Evolutionary conservation across 2,329 filamentous ascomycete genomes (phyloP).

Genomic region (Alternaria sp.): DNA sequence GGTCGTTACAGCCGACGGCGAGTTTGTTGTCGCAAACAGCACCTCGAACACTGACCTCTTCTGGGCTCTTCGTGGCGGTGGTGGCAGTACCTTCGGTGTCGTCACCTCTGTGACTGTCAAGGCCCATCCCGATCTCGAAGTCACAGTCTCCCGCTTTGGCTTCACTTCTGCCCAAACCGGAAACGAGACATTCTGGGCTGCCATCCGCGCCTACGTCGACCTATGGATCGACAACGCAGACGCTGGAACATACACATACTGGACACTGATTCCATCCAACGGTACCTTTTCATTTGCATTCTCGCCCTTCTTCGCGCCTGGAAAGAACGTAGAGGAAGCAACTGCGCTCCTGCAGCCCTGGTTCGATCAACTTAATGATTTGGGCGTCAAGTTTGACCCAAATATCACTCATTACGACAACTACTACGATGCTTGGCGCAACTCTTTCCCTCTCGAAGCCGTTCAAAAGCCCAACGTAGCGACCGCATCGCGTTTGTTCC

Average conservation of each 20-base stretch:
- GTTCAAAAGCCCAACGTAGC: constrained; percentile 46
- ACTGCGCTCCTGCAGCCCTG: constrained; percentile 44
- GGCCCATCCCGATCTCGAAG: constrained; percentile 45
- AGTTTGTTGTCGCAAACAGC: constrained; percentile 42
- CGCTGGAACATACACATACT: constrained; percentile 48
- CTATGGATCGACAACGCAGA: constrained; percentile 49
- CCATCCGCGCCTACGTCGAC: constrained; percentile 41
- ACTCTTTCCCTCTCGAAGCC: constrained; percentile 47
- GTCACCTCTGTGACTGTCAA: constrained; percentile 47
- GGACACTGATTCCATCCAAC: constrained; percentile 43
- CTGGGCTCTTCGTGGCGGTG: constrained; percentile 50
- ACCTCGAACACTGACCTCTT: constrained; percentile 45
- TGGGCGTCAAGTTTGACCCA: constrained; percentile 44
- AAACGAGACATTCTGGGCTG: constrained; percentile 50
- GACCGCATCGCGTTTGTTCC: constrained; percentile 47
- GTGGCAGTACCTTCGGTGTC: constrained; percentile 48
- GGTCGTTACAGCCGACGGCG: constrained; percentile 45
- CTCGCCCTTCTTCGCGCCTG: constrained; percentile 47
- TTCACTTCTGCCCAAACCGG: constrained; percentile 44
- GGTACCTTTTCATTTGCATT: constrained; percentile 46
- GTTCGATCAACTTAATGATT: constrained; percentile 39
- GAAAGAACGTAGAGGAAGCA: constrained; percentile 43
- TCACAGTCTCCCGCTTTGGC: constrained; percentile 43
- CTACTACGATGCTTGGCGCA: constrained; percentile 46
- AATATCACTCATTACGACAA: constrained; percentile 47